Evolutionary conservation across 768 basidiomycete genomes (phyloP).

Genomic region (Suillus plorans): DNA sequence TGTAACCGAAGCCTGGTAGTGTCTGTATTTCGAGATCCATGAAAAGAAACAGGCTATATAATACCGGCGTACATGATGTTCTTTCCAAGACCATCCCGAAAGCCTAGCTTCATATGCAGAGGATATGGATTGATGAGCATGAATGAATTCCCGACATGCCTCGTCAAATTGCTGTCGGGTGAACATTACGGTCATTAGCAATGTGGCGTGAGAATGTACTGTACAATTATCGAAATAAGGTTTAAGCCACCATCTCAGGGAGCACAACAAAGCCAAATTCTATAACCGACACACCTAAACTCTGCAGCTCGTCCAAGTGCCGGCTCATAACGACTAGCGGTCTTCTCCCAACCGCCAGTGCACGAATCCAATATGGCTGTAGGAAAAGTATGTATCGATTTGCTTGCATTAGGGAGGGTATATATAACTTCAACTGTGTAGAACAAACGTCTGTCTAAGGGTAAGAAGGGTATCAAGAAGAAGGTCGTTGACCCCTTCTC

Average conservation of each 20-base stretch:
- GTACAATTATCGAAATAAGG: slow-evolving; percentile 48
- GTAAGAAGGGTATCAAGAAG: slow-evolving; percentile 99
- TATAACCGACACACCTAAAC: slow-evolving; percentile 28
- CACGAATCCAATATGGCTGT: slow-evolving; percentile 71
- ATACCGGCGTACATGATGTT: slow-evolving; percentile 48
- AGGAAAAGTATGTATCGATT: slow-evolving; percentile 64
- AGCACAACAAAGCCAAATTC: slow-evolving; percentile 20
- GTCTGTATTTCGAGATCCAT: slow-evolving; percentile 27
- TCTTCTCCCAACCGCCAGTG: slow-evolving; percentile 37
- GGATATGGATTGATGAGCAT: slow-evolving; percentile 20
- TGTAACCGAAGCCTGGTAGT: slow-evolving; percentile 43
- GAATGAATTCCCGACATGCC: slow-evolving; percentile 54
- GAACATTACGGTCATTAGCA: slow-evolving; percentile 26
- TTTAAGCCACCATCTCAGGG: slow-evolving; percentile 52
- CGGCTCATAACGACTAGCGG: slow-evolving; percentile 43
- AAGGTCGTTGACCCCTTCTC: slow-evolving; percentile 99
- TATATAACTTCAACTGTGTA: slow-evolving; percentile 30
- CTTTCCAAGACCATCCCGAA: slow-evolving; percentile 60
- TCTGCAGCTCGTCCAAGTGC: slow-evolving; percentile 50
- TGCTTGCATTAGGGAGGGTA: background rate
- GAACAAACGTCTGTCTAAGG: slow-evolving; percentile 98
- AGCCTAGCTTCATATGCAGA: slow-evolving; percentile 12
- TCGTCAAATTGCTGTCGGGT: slow-evolving; percentile 61
- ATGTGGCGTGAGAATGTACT: slow-evolving; percentile 43
- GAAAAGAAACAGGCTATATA: slow-evolving; percentile 10